Evolutionary conservation across 306 rosid species (phyloP).

Genomic region (Pueraria montana): DNA sequence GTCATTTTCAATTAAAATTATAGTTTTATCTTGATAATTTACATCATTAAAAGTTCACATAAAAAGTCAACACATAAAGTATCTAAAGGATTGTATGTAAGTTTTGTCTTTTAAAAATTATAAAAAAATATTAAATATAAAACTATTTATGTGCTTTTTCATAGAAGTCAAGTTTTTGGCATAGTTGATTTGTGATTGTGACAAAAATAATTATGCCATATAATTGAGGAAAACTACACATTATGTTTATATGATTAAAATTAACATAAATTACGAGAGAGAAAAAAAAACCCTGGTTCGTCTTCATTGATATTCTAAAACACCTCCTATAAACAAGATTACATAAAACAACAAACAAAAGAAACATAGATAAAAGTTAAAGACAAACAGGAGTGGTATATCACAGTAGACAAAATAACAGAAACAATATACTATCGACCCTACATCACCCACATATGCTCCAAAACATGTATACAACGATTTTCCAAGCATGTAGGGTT

Average conservation of each 20-base stretch:
- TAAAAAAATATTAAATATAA: background rate
- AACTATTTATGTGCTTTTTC: background rate
- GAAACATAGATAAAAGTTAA: background rate
- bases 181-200: background rate
- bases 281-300: background rate
- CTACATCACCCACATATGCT: background rate
- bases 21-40: background rate
- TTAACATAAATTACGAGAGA: background rate
- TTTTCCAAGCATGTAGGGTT: background rate
- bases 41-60: background rate
- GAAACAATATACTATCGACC: constrained; percentile 13
- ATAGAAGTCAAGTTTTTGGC: background rate
- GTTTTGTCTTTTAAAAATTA: background rate
- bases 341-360: background rate
- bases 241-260: background rate
- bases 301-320: background rate
- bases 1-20: background rate
- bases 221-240: background rate
- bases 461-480: background rate
- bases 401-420: background rate
- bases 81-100: no score
- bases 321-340: background rate
- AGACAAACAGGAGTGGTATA: background rate
- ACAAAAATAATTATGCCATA: background rate
- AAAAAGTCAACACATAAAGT: background rate